Evolutionary conservation across 1,139 yeast species (phyloP).

Genomic region (Pichia norvegensis): DNA sequence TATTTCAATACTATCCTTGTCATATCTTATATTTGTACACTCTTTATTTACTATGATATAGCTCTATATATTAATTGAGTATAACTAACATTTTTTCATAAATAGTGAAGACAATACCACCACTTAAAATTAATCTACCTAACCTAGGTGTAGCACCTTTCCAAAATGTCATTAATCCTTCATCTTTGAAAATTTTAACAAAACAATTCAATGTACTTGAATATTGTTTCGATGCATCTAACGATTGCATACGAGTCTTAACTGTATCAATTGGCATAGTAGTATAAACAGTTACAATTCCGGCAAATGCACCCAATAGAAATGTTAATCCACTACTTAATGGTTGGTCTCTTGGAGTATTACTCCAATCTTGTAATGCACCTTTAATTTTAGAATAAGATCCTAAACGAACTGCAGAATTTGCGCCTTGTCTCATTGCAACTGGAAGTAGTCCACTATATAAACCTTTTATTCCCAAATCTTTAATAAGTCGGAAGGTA

Average conservation of each 20-base stretch:
- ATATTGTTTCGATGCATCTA: constrained; percentile 69
- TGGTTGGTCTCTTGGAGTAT: constrained; percentile 62
- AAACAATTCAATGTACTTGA: constrained; percentile 77
- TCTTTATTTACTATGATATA: not conserved
- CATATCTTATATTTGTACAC: not conserved
- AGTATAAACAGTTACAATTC: constrained; percentile 85
- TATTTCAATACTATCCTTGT: not conserved
- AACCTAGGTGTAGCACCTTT: constrained; percentile 96
- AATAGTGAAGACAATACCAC: constrained; percentile 92
- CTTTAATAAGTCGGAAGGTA: constrained; percentile 54
- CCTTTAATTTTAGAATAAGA: constrained; percentile 86
- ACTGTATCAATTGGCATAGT: constrained; percentile 99
- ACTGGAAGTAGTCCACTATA: constrained; percentile 91
- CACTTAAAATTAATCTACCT: constrained; percentile 85
- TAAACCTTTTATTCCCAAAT: constrained; percentile 74
- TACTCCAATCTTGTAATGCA: constrained; percentile 63
- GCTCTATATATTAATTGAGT: constrained; percentile 16
- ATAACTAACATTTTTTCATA: constrained; percentile 73
- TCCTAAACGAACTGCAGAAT: constrained; percentile 90
- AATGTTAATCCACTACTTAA: constrained; percentile 75
- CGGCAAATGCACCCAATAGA: constrained; percentile 87
- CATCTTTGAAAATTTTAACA: constrained; percentile 68
- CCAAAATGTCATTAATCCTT: constrained; percentile 93
- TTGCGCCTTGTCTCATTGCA: constrained; percentile 90
- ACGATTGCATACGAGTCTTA: constrained; percentile 94